Percentiles rank a stretch among this genome's conserved stretches.
Evolutionary conservation across 768 basidiomycete species (phyloP).

Genomic region (Aureoboletus auriporus): DNA sequence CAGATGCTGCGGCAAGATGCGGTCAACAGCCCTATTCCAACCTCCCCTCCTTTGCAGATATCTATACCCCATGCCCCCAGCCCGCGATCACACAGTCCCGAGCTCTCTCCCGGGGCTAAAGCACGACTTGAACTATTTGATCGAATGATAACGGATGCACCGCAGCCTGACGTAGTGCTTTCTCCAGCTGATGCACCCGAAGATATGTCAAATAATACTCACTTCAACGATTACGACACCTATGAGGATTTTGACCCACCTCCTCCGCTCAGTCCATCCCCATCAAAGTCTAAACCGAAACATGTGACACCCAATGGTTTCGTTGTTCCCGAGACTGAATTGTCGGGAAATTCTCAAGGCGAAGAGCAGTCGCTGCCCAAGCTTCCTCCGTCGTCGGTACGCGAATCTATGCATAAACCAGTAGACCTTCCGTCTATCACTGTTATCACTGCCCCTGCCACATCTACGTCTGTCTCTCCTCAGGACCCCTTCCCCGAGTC

Average conservation of each 20-base stretch:
- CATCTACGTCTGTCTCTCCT: slow-evolving; percentile 7
- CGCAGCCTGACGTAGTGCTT: background rate
- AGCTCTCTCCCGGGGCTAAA: slow-evolving; percentile 25
- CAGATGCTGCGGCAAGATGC: background rate
- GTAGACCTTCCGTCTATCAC: slow-evolving; percentile 18
- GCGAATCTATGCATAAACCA: background rate
- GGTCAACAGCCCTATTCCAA: background rate
- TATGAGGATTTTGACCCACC: background rate
- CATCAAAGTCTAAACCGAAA: slow-evolving; percentile 1
- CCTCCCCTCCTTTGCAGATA: background rate
- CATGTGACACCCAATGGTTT: slow-evolving; percentile 13
- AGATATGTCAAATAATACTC: background rate
- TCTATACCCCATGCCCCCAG: slow-evolving; percentile 3
- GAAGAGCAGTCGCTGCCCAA: slow-evolving; percentile 13
- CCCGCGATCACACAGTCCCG: slow-evolving; percentile 1
- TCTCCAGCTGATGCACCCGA: background rate
- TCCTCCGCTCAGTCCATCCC: slow-evolving; percentile 3
- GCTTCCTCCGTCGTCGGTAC: background rate
- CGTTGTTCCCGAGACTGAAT: slow-evolving; percentile 32
- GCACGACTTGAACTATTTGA: slow-evolving; percentile 29
- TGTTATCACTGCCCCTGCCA: slow-evolving; percentile 8
- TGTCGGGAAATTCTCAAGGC: slow-evolving; percentile 19
- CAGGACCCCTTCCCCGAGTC: slow-evolving; percentile 1
- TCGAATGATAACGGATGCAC: slow-evolving; percentile 14
- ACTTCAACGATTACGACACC: slow-evolving; percentile 1